Evolutionary conservation across 177 flowering plant species (phyloP), one percentile per base, ranked within the genome.

Genomic region (Vitis hybrid): DNA sequence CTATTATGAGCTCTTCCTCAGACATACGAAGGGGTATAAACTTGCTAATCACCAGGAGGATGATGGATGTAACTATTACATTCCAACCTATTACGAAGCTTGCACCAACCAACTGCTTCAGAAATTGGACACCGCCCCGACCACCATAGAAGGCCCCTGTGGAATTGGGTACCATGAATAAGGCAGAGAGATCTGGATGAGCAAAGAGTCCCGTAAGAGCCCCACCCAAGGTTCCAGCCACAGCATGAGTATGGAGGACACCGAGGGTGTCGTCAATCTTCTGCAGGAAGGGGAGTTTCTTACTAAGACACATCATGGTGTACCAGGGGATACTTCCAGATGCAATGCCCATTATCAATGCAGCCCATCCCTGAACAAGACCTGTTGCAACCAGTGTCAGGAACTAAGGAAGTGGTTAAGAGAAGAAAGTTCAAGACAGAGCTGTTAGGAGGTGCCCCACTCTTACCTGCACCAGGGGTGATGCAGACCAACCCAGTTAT

Each of bases 401-500:
- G 30, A 26, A 26, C 30, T 3, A 26, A 23, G 26, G 26, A 23
- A 26, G 30, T 26, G 30, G 30, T 26, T 26, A 26, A 26, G 30
- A 26, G 30, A 26, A 26, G 30, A 26, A 26, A 26, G 30, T 26
- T 3, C 30, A 26, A 26, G 4, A 26, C 30, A 26, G 30, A 26
- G 30, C 30, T 26, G 30, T 26, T 26, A 26, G 30, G 30, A 26
- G 30, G 30, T 26, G 30, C 30, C 30, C 30, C 30, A 26, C 30
- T 26, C 30, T 3, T 72, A 85, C 88, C 88, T 69, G 89, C 88
- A 10, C 86, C 82, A 1, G 92, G 92, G 19, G 92, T 88, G 19
- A 88, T 82, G 83, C 92, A 85, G 65, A 76, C 93, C 9, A 87
- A 88, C 2, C 92, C 92, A 2, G 90, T 86, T 71, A 88, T 88